Evolutionary conservation across 2,329 filamentous ascomycete species (phyloP).

Genomic region (Clonostachys solani): DNA sequence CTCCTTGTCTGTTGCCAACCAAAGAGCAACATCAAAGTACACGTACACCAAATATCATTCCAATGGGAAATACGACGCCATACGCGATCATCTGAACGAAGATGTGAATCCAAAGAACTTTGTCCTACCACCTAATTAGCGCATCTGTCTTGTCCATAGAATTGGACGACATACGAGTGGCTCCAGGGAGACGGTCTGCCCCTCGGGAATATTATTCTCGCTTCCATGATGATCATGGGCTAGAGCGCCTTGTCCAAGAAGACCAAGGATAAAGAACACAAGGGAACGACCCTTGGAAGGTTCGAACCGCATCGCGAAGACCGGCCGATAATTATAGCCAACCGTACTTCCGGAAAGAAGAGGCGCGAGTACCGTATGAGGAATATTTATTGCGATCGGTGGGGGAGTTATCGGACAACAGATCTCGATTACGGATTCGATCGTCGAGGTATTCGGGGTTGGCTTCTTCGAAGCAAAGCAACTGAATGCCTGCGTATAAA

Average conservation of each 20-base stretch:
- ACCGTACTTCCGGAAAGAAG: no score
- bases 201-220: slow-evolving; percentile 59
- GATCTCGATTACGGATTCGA: no score
- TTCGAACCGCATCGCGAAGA: no score
- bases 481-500: no score
- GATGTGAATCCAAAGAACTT: slow-evolving; percentile 91
- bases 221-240: slow-evolving; percentile 44
- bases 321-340: no score
- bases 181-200: slow-evolving; percentile 64
- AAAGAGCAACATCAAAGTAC: background rate
- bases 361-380: background rate
- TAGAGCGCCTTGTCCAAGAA: slow-evolving; percentile 5
- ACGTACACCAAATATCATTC: slow-evolving; percentile 90
- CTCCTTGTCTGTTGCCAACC: background rate
- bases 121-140: slow-evolving; percentile 48
- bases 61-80: slow-evolving; percentile 86
- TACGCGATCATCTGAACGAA: slow-evolving; percentile 82
- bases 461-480: no score
- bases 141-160: background rate
- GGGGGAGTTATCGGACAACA: no score
- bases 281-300: no score
- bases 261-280: background rate
- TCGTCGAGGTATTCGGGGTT: no score
- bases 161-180: slow-evolving; percentile 56
- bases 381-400: background rate